Percentiles rank a stretch among this genome's conserved stretches.
phyloP scores from a whole-genome alignment of 2,329 filamentous ascomycete species.

The Arthroderma sp. region DNA sequence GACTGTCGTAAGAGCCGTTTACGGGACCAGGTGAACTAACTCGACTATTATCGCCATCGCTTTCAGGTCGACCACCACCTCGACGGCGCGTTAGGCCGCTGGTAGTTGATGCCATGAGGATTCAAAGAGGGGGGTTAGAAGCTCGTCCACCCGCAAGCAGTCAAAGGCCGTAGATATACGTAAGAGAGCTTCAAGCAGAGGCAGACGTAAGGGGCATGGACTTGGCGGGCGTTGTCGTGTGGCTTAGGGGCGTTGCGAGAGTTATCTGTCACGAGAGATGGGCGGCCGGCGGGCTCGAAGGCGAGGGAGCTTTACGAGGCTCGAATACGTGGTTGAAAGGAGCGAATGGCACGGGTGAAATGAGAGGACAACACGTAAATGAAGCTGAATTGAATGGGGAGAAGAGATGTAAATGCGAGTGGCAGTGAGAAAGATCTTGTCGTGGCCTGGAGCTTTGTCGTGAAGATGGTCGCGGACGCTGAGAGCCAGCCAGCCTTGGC shows the following conservation, averaged over 20 bases:
- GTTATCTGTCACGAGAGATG: background rate
- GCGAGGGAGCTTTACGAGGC: background rate
- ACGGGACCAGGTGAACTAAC: slow-evolving; percentile 50
- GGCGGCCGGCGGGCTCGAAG: background rate
- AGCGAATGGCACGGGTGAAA: no score
- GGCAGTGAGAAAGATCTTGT: no score
- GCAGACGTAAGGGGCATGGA: background rate
- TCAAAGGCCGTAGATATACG: background rate
- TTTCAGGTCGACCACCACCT: slow-evolving; percentile 47
- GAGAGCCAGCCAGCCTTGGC: no score
- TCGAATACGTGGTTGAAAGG: background rate
- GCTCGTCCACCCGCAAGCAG: background rate
- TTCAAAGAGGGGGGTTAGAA: slow-evolving; percentile 10
- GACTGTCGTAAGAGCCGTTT: slow-evolving; percentile 42
- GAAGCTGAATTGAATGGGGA: no score
- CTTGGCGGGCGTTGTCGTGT: background rate
- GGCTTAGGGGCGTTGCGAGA: background rate
- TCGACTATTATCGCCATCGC: slow-evolving; percentile 51
- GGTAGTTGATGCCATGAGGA: slow-evolving; percentile 45
- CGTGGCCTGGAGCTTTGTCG: no score
- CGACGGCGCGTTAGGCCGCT: slow-evolving; percentile 60
- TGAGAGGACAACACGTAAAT: no score
- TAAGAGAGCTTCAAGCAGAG: background rate
- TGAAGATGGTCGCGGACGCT: no score
- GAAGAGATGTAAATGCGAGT: no score